These are phyloP conservation scores for Phellopilus nigrolimitatus DNA, from an alignment of 1,284 basidiomycete genomes.

Conservation along the genomic window DNA sequence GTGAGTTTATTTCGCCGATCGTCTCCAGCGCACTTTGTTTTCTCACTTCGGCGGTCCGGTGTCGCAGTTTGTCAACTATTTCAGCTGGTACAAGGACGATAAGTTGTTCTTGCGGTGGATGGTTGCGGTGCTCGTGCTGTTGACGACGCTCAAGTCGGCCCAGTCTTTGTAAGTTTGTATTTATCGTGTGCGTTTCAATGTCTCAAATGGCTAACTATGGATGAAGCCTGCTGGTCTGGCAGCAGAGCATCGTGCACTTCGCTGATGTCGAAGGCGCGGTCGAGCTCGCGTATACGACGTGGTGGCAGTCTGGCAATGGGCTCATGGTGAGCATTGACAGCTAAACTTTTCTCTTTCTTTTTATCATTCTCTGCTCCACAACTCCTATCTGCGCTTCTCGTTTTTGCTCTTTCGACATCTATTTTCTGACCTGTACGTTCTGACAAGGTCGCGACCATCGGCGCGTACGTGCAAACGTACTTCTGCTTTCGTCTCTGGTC, in stretches of 20 bases:
- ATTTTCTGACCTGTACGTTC: not conserved
- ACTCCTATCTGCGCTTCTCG: too few relatives aligned
- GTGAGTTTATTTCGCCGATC: constrained; percentile 18
- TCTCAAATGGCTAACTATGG: not conserved
- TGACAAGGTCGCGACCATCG: constrained; percentile 30
- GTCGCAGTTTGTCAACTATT: constrained; percentile 30
- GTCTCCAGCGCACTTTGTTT: not conserved
- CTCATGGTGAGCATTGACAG: constrained; percentile 26
- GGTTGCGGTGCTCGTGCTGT: constrained; percentile 26
- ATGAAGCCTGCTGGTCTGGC: constrained; percentile 31
- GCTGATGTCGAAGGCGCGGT: constrained; percentile 30
- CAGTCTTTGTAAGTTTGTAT: constrained; percentile 29
- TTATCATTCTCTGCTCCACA: too few relatives aligned
- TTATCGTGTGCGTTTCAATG: not conserved
- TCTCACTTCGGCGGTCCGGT: not conserved
- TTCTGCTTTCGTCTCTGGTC: constrained; percentile 29
- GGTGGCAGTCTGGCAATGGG: constrained; percentile 31
- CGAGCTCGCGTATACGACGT: constrained; percentile 29
- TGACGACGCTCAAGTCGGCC: constrained; percentile 30
- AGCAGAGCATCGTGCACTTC: constrained; percentile 28
- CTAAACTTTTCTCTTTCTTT: not conserved
- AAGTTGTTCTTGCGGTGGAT: constrained; percentile 23
- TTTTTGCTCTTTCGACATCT: constrained; percentile 10
- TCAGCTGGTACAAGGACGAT: constrained; percentile 27
- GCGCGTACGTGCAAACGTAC: constrained; percentile 30